These are phyloP conservation scores for Aspergillus glaucus DNA, from an alignment of 2,329 filamentous ascomycete species.

Conservation along the genomic window DNA sequence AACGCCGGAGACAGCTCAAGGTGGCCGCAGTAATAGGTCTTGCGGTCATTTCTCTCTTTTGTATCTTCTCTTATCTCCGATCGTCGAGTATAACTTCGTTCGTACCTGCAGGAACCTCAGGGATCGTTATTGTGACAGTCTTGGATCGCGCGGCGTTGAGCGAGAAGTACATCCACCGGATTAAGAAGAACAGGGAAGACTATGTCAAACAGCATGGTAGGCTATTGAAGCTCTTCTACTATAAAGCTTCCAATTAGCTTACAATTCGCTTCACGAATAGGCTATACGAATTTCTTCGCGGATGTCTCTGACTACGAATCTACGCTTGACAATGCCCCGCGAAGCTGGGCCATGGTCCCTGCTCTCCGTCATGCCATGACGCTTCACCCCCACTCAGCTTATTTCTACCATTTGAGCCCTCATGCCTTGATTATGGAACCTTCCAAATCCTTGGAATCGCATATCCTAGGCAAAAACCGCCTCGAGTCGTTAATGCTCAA, in stretches of 20 bases:
- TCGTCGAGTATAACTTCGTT: conserved; percentile 21
- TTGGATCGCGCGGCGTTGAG: conserved; percentile 63
- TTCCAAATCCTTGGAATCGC: conserved; percentile 58
- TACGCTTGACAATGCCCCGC: conserved; percentile 35
- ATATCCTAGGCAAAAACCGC: conserved; percentile 60
- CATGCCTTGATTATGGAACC: conserved; percentile 87
- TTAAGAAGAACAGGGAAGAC: conserved; percentile 74
- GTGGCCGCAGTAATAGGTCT: conserved; percentile 51
- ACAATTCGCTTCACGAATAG: conserved; percentile 39
- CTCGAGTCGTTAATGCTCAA: conserved; percentile 77
- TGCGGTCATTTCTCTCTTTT: conserved; percentile 54
- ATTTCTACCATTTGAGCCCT: conserved; percentile 81
- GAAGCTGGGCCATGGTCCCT: conserved; percentile 62
- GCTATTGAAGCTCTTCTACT: background rate
- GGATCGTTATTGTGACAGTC: conserved; percentile 75
- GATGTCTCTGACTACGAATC: conserved; percentile 64
- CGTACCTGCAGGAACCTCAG: conserved; percentile 33
- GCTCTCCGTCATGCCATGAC: conserved; percentile 85
- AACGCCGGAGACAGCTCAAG: conserved; percentile 58
- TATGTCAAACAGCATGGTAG: conserved; percentile 84
- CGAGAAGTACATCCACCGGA: conserved; percentile 61
- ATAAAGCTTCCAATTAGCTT: background rate
- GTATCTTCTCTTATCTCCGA: conserved; percentile 48
- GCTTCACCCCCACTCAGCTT: conserved; percentile 67
- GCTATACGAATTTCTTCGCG: conserved; percentile 80